phyloP scores from a whole-genome alignment of 768 basidiomycete species.

The Lactifluus pinguis region DNA sequence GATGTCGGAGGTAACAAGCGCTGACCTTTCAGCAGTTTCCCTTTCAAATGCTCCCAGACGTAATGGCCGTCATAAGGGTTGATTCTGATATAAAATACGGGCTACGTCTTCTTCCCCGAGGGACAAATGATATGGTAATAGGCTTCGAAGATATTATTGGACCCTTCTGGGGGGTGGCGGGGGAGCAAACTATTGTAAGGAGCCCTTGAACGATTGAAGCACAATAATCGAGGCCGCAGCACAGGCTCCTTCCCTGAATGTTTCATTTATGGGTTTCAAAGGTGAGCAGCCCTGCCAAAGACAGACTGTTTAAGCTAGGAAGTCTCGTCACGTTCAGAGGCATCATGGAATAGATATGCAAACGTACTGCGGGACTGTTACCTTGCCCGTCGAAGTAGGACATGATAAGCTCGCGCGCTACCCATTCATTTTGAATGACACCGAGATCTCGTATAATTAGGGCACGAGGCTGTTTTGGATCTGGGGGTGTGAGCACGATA shows the following conservation, averaged over 20 bases:
- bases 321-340: not conserved
- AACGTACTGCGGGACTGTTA: constrained; percentile 61
- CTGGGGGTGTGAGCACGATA: constrained; percentile 51
- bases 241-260: not conserved
- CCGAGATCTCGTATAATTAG: constrained; percentile 69
- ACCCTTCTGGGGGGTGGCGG: not conserved
- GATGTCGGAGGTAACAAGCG: too few species aligned
- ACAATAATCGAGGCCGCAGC: not conserved
- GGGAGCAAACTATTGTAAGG: not conserved
- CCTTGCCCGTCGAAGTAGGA: constrained; percentile 68
- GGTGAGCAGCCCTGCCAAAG: constrained; percentile 25
- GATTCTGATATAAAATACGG: not conserved
- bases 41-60: not conserved
- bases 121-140: not conserved
- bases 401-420: constrained; percentile 61
- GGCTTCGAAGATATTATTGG: not conserved
- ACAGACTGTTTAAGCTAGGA: constrained; percentile 45
- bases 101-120: constrained; percentile 2
- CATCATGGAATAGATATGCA: not conserved
- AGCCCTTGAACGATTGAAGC: not conserved
- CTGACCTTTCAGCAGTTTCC: not conserved
- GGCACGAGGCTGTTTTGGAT: constrained; percentile 39
- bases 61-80: not conserved
- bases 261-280: not conserved
- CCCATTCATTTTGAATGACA: constrained; percentile 61